phyloP scores from a whole-genome alignment of 1,284 basidiomycete genomes.

The Acaromyces ingoldii region DNA sequence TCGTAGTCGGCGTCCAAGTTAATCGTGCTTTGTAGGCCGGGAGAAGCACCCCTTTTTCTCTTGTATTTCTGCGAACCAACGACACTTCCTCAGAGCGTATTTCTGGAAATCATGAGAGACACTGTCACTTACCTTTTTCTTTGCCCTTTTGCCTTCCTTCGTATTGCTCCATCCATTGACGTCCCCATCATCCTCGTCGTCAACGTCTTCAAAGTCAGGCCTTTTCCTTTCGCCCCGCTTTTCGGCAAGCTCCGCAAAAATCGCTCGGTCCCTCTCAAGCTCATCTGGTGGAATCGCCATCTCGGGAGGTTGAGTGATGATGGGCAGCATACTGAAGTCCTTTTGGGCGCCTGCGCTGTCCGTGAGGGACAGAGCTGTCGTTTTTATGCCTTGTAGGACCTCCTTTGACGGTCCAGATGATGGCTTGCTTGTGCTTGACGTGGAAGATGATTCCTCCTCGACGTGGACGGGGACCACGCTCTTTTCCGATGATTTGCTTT shows the following conservation, averaged over 20 bases:
- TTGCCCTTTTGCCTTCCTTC: slow-evolving; percentile 17
- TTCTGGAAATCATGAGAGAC: not conserved
- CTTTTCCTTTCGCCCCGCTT: not conserved
- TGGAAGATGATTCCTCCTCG: too few relatives aligned
- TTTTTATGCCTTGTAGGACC: too few relatives aligned
- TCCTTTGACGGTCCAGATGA: not conserved
- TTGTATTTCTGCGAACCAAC: not conserved
- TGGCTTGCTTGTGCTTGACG: too few relatives aligned
- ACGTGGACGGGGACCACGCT: too few relatives aligned
- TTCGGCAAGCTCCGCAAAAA: not conserved
- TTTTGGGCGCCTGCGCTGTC: too few relatives aligned
- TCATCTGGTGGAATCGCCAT: slow-evolving; percentile 11
- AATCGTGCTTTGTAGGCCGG: not conserved
- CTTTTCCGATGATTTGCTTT: too few relatives aligned
- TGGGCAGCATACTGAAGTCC: too few relatives aligned
- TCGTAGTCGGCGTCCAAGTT: slow-evolving; percentile 45
- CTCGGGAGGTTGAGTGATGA: slow-evolving; percentile 13
- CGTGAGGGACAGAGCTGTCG: too few relatives aligned
- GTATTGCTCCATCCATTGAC: slow-evolving; percentile 32
- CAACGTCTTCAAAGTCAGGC: slow-evolving; percentile 18
- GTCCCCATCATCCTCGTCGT: slow-evolving; percentile 19
- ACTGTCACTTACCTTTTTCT: slow-evolving; percentile 21
- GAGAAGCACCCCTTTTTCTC: slow-evolving; percentile 6
- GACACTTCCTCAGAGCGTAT: slow-evolving; percentile 1
- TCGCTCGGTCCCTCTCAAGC: slow-evolving; percentile 9